Evolutionary conservation across 2,329 filamentous ascomycete species (phyloP), one percentile per base, ranked within the genome.

Genomic region (Septoria linicola): DNA sequence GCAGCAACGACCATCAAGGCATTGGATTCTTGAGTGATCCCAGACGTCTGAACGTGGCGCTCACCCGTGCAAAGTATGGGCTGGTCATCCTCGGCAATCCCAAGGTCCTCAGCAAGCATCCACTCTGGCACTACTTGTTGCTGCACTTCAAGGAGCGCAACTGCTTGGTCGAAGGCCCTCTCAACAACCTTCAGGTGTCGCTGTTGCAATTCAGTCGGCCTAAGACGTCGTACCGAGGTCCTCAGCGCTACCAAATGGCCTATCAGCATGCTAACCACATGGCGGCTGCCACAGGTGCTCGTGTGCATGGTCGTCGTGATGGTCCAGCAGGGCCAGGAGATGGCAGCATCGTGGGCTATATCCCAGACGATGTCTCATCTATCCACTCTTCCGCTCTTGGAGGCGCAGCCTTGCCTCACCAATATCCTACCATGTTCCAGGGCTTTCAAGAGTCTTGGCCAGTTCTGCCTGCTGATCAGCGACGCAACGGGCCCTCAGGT

Each of bases 11-110:
- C 65, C 95, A 97, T 70, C 93, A 99, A 70, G 93, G 93, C 60
- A 99, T 99, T 64, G 93, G 93, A 73, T 99, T 99, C 82, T 77
- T 99, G 77, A 97, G 91, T 54, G 93, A 99, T 63, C 93, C 93
- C 45, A 89, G 93, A 60, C 92, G 93, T 78, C 83, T 99, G 65
- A 99, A 99, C 67, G 93, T 99, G 17, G 93, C 92, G 32, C 80
- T 99, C 60, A 99, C 93, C 43, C 89, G 93, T 76, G 93, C 93
- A 57, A 97, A 96, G 73, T 99, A 92, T 65, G 93, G 93, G 52
- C 77, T 97, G 25, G 93, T 96, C 54, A 96, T 99, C 66, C 83
- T 99, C 7, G 93, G 93, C 58, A 99, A 99, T 66, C 93, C 93
- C 25, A 97, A 97, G 74, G 91, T 99, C 31, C 76, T 99, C 36